Percentiles rank a stretch among this genome's conserved stretches.
Evolutionary conservation across 192 early-diverging fungal species (phyloP).

Genomic region (Backusella australiensis): DNA sequence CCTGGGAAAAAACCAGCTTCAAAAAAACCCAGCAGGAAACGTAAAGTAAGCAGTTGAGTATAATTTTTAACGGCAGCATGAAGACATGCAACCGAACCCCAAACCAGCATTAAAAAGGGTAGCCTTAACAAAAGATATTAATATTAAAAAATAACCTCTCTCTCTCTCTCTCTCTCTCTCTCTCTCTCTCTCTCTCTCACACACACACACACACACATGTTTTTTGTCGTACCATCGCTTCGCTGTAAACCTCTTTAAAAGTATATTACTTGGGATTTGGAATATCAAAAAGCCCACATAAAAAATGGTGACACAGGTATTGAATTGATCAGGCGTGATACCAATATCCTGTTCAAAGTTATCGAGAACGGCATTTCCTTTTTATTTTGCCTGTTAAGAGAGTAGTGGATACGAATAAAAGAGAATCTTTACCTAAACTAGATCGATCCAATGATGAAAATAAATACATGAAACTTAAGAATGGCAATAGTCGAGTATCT

Average conservation of each 20-base stretch:
- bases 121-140: conserved; percentile 11
- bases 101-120: conserved; percentile 29
- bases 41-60: conserved; percentile 16
- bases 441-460: conserved; percentile 35
- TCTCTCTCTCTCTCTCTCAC: too few species aligned
- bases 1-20: conserved; percentile 34
- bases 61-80: conserved; percentile 28
- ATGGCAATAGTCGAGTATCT: conserved; percentile 25
- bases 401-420: not conserved
- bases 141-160: too few species aligned
- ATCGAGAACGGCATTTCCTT: conserved; percentile 35
- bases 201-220: too few species aligned
- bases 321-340: conserved; percentile 33
- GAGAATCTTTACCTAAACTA: conserved; percentile 20
- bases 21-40: conserved; percentile 31
- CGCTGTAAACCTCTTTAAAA: conserved; percentile 28
- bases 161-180: too few species aligned
- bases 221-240: conserved; percentile 23
- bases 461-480: conserved; percentile 34
- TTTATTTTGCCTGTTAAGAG: not conserved
- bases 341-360: conserved; percentile 34
- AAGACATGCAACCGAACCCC: conserved; percentile 25
- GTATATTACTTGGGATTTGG: conserved; percentile 37
- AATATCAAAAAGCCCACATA: conserved; percentile 32
- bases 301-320: conserved; percentile 31